Evolutionary conservation across 495 filamentous ascomycete genomes (phyloP).

Genomic region (Ascobolus immersus): DNA sequence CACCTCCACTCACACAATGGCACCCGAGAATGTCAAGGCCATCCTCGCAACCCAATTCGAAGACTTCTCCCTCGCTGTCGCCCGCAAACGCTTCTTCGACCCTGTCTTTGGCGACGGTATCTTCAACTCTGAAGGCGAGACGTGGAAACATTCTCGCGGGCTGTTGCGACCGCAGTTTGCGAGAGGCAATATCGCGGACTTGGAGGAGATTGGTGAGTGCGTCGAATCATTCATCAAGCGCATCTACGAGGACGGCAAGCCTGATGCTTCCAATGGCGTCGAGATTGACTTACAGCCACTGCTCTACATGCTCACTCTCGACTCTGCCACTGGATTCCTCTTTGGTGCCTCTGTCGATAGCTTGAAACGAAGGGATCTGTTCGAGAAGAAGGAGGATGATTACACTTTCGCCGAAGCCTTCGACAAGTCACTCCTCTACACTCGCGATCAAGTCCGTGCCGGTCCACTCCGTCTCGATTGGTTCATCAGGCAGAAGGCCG

Average conservation of each 20-base stretch:
- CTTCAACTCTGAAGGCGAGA: conserved; percentile 48
- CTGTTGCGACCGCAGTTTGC: conserved; percentile 65
- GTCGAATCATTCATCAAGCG: conserved; percentile 42
- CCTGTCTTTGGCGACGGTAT: conserved; percentile 19
- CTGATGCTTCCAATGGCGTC: conserved; percentile 28
- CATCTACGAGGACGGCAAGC: no score
- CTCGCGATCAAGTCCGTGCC: no score
- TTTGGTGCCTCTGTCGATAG: conserved; percentile 50
- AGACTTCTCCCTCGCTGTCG: conserved; percentile 22
- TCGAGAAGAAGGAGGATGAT: no score
- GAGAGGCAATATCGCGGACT: conserved; percentile 52
- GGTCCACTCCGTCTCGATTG: no score
- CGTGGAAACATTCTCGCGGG: conserved; percentile 43
- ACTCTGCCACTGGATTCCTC: conserved; percentile 63
- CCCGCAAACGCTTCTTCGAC: background rate
- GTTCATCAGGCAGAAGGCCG: no score
- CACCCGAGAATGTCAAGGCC: conserved; percentile 47
- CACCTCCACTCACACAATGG: no score
- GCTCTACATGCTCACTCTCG: conserved; percentile 60
- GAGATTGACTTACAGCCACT: conserved; percentile 40
- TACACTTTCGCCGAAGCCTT: no score
- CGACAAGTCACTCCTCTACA: no score
- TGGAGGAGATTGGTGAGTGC: conserved; percentile 56
- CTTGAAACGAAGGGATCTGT: no score
- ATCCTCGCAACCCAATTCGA: conserved; percentile 55